Percentiles rank a stretch among this genome's conserved stretches.
Conservation (phyloP, 176 grass and related monocot species). For the Phragmites australis region DNA sequence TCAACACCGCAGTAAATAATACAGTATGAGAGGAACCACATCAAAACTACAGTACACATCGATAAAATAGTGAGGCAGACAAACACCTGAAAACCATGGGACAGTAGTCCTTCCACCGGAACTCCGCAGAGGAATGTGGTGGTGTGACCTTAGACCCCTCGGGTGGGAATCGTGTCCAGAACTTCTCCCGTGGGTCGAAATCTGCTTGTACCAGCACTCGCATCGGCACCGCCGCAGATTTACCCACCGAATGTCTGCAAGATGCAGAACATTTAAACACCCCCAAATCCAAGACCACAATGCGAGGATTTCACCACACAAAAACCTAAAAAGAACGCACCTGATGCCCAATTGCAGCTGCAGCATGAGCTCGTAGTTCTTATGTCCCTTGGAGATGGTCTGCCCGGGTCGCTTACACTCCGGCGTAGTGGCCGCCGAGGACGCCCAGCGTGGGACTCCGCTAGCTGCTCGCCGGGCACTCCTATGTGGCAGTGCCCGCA, state of each 20-base stretch:
- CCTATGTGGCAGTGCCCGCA: conserved; percentile 9
- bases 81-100: conserved; percentile 78
- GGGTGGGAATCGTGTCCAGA: conserved; percentile 80
- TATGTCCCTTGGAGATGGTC: conserved; percentile 95
- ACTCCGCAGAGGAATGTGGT: conserved; percentile 67
- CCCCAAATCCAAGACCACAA: not conserved
- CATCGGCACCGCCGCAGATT: conserved; percentile 51
- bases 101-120: conserved; percentile 92
- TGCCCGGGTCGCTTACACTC: conserved; percentile 82
- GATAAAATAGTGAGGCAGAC: not conserved
- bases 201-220: conserved; percentile 44
- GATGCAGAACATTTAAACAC: conserved; percentile 34
- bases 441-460: conserved; percentile 45
- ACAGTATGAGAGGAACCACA: not conserved
- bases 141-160: conserved; percentile 76
- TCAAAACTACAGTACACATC: not conserved
- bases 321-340: conserved; percentile 27
- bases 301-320: not conserved
- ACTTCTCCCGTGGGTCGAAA: conserved; percentile 75
- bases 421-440: conserved; percentile 44
- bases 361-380: conserved; percentile 96
- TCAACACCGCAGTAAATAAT: conserved; percentile 17
- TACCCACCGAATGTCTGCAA: conserved; percentile 71
- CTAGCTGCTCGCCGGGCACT: conserved; percentile 32
- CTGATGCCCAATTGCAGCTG: conserved; percentile 93